Evolutionary conservation across 164 flowering plant species (phyloP).

Genomic region (Vitis rotundifolia): DNA sequence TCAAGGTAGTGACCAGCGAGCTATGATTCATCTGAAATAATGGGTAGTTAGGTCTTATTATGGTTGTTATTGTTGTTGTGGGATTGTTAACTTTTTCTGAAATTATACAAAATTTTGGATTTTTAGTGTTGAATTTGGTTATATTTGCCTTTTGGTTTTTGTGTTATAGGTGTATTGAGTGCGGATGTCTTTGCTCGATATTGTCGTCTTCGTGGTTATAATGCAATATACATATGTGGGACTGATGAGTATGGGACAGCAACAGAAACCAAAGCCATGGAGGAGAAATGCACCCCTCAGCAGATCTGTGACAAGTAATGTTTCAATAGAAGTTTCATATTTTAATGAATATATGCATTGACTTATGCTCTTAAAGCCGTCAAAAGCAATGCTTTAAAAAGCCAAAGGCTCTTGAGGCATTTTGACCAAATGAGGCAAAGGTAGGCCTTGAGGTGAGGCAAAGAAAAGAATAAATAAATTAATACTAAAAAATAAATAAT

Average conservation of each 20-base stretch:
- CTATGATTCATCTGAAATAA: too few species aligned
- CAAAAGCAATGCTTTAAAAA: neutral
- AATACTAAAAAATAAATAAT: too few species aligned
- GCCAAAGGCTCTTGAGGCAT: neutral
- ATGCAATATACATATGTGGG: slow-evolving; percentile 73
- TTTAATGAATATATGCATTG: neutral
- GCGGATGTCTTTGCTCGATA: slow-evolving; percentile 90
- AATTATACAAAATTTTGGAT: neutral
- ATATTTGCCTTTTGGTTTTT: neutral
- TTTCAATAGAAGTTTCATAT: neutral
- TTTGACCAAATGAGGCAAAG: too few species aligned
- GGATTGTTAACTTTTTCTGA: neutral
- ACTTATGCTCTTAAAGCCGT: neutral
- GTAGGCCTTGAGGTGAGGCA: too few species aligned
- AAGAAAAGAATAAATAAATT: too few species aligned
- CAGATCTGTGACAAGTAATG: slow-evolving; percentile 83
- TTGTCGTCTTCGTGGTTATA: slow-evolving; percentile 75
- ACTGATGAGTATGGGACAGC: slow-evolving; percentile 94
- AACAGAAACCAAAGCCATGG: slow-evolving; percentile 86
- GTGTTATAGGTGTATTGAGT: slow-evolving; percentile 69
- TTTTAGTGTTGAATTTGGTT: neutral
- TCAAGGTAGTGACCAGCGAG: too few species aligned
- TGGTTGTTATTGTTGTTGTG: neutral
- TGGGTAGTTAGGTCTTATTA: too few species aligned
- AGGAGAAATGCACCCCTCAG: slow-evolving; percentile 71